These are phyloP conservation scores for Ascochyta pisi DNA, from an alignment of 2,329 filamentous ascomycete species.

Conservation along the genomic window DNA sequence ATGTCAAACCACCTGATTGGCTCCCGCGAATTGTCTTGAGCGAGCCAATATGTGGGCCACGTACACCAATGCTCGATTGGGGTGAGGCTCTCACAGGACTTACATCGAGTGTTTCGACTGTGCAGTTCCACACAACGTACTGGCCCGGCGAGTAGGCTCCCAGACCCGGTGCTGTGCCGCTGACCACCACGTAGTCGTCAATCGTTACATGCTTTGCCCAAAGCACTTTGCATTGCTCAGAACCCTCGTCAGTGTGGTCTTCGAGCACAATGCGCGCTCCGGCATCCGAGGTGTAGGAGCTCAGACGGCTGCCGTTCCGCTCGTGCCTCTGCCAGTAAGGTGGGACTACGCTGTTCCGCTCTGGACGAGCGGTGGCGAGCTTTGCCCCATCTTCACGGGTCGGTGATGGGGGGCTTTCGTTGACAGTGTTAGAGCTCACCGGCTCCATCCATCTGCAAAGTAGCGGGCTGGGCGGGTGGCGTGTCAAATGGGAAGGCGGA, in stretches of 20 bases:
- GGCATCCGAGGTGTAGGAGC: conserved; percentile 45
- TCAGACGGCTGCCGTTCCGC: conserved; percentile 47
- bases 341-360: conserved; percentile 50
- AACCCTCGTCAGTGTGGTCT: conserved; percentile 67
- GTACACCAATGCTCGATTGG: conserved; percentile 18
- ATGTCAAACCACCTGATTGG: conserved; percentile 24
- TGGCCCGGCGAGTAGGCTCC: conserved; percentile 71
- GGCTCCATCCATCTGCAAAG: conserved; percentile 51
- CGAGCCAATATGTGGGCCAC: conserved; percentile 19
- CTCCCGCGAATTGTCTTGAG: conserved; percentile 13
- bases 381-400: conserved; percentile 28
- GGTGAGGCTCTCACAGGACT: conserved; percentile 47
- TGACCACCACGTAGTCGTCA: conserved; percentile 67
- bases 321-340: conserved; percentile 57
- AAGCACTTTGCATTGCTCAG: conserved; percentile 62
- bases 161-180: conserved; percentile 62
- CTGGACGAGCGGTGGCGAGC: conserved; percentile 31
- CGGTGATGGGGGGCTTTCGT: conserved; percentile 33
- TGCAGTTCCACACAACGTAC: conserved; percentile 87
- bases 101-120: conserved; percentile 83
- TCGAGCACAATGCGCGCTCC: conserved; percentile 63
- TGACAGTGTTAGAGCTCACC: conserved; percentile 39
- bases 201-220: conserved; percentile 70
- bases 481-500: conserved; percentile 26
- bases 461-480: conserved; percentile 33